Evolutionary conservation across 2,329 filamentous ascomycete species (phyloP).

Genomic region (Sporothrix euskadiensis): DNA sequence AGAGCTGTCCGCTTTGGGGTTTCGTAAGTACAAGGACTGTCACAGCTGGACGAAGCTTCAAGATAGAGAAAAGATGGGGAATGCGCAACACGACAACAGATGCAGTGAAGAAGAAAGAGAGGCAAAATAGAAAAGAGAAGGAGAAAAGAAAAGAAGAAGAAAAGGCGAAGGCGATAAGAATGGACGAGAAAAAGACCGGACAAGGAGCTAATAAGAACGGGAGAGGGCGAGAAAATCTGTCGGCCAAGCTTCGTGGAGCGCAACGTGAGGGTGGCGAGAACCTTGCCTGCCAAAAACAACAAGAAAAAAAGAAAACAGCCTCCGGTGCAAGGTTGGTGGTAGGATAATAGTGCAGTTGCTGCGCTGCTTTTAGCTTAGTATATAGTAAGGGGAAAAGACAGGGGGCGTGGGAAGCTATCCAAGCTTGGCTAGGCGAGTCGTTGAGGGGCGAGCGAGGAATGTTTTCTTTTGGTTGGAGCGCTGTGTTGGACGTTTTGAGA

Average conservation of each 20-base stretch:
- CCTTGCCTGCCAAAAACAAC: constrained; percentile 6
- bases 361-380: constrained; percentile 27
- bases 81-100: neutral
- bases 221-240: constrained; percentile 19
- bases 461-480: constrained; percentile 6
- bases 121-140: neutral
- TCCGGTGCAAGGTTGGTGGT: neutral
- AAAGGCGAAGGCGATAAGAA: neutral
- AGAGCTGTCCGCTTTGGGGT: constrained; percentile 14
- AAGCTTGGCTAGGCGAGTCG: constrained; percentile 25
- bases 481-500: constrained; percentile 7
- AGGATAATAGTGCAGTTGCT: constrained; percentile 13
- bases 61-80: neutral
- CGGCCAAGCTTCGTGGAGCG: constrained; percentile 13
- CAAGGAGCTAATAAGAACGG: constrained; percentile 24
- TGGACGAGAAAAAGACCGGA: constrained; percentile 15
- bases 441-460: constrained; percentile 20
- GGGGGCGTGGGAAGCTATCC: constrained; percentile 27
- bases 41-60: constrained; percentile 1
- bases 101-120: neutral
- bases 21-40: neutral
- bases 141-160: constrained; percentile 11
- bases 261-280: constrained; percentile 27
- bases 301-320: constrained; percentile 22
- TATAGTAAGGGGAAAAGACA: constrained; percentile 23